Percentiles rank a stretch among this genome's conserved stretches.
phyloP scores from a whole-genome alignment of 2,329 filamentous ascomycete genomes.

The Ramularia collo-cygni region DNA sequence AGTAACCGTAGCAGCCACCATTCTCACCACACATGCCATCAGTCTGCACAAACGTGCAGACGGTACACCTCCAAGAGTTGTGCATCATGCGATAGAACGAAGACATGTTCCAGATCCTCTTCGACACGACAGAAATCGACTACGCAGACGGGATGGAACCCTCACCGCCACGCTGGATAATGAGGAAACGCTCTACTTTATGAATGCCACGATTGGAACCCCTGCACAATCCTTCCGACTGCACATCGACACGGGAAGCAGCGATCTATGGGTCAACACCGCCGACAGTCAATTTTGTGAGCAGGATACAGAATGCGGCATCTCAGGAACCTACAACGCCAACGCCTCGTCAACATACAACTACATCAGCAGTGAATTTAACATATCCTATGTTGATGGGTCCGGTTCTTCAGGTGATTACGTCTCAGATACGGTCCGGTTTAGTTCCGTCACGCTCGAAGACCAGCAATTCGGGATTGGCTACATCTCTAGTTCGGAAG shows the following conservation, averaged over 20 bases:
- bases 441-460: slow-evolving; percentile 49
- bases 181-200: slow-evolving; percentile 54
- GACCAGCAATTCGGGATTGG: slow-evolving; percentile 67
- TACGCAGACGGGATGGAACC: slow-evolving; percentile 35
- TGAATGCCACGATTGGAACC: slow-evolving; percentile 52
- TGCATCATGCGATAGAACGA: slow-evolving; percentile 47
- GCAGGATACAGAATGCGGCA: slow-evolving; percentile 45
- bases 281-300: slow-evolving; percentile 54
- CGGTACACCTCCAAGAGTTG: slow-evolving; percentile 36
- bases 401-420: slow-evolving; percentile 74
- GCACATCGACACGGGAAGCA: slow-evolving; percentile 57
- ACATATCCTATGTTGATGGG: slow-evolving; percentile 81
- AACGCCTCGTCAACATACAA: slow-evolving; percentile 69
- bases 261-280: slow-evolving; percentile 62
- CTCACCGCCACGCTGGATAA: slow-evolving; percentile 48
- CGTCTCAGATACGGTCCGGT: slow-evolving; percentile 62
- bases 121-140: slow-evolving; percentile 41
- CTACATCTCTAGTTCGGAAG: slow-evolving; percentile 50
- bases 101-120: slow-evolving; percentile 41
- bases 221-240: slow-evolving; percentile 49
- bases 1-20: slow-evolving; percentile 22
- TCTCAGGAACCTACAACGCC: slow-evolving; percentile 60
- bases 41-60: slow-evolving; percentile 24
- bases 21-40: slow-evolving; percentile 23
- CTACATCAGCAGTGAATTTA: slow-evolving; percentile 69